These are phyloP conservation scores for Calonectria pseudoturangicola DNA, from an alignment of 2,329 filamentous ascomycete genomes.

Conservation along the genomic window DNA sequence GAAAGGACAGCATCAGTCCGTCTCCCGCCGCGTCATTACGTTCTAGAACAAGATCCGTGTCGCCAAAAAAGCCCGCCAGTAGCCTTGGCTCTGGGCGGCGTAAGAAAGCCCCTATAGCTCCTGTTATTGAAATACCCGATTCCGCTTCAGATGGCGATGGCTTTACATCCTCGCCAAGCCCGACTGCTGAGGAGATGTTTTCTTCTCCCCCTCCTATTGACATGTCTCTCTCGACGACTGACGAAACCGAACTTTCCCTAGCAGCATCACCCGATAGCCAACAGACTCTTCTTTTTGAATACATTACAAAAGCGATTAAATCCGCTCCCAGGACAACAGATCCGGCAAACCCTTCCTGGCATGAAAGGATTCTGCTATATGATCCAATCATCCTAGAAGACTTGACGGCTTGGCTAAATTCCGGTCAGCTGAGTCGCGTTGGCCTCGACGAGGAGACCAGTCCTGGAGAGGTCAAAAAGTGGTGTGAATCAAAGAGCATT, in stretches of 20 bases:
- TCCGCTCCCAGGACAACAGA: conserved; percentile 70
- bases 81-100: conserved; percentile 43
- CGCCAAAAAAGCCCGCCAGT: conserved; percentile 38
- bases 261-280: conserved; percentile 62
- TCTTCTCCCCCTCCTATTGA: conserved; percentile 66
- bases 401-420: conserved; percentile 87
- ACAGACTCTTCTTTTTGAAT: conserved; percentile 67
- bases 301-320: conserved; percentile 74
- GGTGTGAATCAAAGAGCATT: conserved; percentile 92
- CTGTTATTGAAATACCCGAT: conserved; percentile 70
- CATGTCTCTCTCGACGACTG: conserved; percentile 65
- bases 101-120: conserved; percentile 37
- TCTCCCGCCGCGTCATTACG: conserved; percentile 25
- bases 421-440: conserved; percentile 76
- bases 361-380: conserved; percentile 95
- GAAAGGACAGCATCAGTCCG: conserved; percentile 57
- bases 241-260: conserved; percentile 68
- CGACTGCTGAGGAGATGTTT: conserved; percentile 62
- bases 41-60: conserved; percentile 35
- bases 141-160: conserved; percentile 65
- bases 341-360: conserved; percentile 79
- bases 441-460: conserved; percentile 80
- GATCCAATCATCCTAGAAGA: conserved; percentile 94
- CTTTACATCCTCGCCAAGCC: conserved; percentile 58
- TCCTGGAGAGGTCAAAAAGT: conserved; percentile 83